Percentiles rank a stretch among this genome's conserved stretches.
Evolutionary conservation across 192 early-diverging fungal species (phyloP).

Genomic region (Funneliformis mosseae): DNA sequence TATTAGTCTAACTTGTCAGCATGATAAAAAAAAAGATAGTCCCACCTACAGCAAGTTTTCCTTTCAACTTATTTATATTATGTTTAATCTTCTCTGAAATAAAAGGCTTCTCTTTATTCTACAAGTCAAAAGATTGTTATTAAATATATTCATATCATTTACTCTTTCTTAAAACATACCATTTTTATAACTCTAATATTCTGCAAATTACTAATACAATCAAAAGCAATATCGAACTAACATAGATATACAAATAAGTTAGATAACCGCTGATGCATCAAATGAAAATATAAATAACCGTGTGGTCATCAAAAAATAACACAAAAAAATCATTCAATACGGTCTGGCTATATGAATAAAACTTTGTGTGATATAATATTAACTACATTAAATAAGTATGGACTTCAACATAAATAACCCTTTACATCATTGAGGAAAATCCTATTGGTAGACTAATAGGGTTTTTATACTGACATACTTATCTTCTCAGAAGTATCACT

Average conservation of each 20-base stretch:
- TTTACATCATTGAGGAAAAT: background rate
- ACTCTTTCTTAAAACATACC: background rate
- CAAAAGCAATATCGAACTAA: conserved; percentile 21
- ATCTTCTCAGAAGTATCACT: background rate
- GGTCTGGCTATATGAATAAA: conserved; percentile 3
- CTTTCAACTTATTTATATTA: conserved; percentile 17
- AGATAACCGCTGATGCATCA: conserved; percentile 15
- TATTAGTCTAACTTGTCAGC: background rate
- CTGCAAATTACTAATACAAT: conserved; percentile 17
- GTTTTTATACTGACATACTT: background rate
- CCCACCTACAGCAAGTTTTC: background rate
- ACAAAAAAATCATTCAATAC: conserved; percentile 12
- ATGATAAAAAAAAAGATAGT: background rate
- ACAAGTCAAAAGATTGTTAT: background rate
- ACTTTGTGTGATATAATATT: conserved; percentile 15
- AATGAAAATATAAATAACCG: conserved; percentile 3
- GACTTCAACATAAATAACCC: conserved; percentile 16
- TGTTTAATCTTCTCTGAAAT: background rate
- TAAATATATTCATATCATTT: background rate
- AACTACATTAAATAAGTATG: background rate
- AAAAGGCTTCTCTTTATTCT: conserved; percentile 20
- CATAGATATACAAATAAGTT: conserved; percentile 9
- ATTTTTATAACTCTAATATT: conserved; percentile 4
- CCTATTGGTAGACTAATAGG: background rate
- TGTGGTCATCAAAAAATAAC: background rate